These are phyloP conservation scores for Fragaria iinumae DNA, from an alignment of 306 rosid genomes.

Conservation along the genomic window DNA sequence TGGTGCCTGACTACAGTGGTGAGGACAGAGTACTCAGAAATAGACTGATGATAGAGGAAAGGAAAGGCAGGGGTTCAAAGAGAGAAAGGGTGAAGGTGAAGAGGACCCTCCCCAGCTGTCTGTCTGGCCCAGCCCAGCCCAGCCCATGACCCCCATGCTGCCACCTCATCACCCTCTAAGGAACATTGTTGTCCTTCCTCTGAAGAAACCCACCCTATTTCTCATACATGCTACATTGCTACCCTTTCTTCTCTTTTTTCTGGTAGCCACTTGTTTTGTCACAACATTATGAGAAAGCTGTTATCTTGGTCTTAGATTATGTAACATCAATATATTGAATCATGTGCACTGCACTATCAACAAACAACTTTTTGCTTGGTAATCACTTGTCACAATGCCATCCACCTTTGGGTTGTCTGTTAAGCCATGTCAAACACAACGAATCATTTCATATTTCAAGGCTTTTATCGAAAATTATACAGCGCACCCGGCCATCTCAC, in stretches of 20 bases:
- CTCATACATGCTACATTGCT: not conserved
- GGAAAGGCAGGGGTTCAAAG: not conserved
- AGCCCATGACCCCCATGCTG: conserved; percentile 25
- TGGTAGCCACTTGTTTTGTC: not conserved
- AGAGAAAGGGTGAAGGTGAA: conserved; percentile 18
- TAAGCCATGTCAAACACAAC: not conserved
- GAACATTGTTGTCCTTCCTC: not conserved
- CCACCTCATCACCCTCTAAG: conserved; percentile 18
- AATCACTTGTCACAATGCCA: not conserved
- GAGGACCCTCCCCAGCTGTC: conserved; percentile 18
- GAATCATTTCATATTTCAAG: not conserved
- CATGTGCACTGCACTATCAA: not conserved
- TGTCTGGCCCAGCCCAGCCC: not conserved
- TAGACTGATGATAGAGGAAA: not conserved
- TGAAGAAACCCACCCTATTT: not conserved
- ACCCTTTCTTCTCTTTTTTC: too few species aligned
- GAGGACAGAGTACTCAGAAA: not conserved
- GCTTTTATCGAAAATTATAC: too few species aligned
- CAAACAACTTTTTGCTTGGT: not conserved
- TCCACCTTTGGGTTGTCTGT: not conserved
- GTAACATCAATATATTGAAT: not conserved
- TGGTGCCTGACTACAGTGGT: not conserved
- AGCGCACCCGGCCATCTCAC: too few species aligned
- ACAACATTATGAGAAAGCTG: not conserved
- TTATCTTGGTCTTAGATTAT: conserved; percentile 1